Evolutionary conservation across 2,329 filamentous ascomycete species (phyloP).

Genomic region (Celoporthe dispersa): DNA sequence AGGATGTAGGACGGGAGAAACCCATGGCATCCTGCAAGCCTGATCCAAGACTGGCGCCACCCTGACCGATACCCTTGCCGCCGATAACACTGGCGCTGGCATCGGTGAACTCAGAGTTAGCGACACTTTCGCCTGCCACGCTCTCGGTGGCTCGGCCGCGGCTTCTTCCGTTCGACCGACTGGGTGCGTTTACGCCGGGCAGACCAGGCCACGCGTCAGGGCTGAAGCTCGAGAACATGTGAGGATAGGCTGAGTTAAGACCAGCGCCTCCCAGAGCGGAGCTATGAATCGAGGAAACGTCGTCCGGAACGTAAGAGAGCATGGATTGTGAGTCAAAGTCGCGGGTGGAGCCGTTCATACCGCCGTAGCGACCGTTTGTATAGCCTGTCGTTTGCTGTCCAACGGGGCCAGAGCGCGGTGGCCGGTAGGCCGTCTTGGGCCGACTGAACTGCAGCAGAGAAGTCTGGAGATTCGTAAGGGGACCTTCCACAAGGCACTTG

Average conservation of each 20-base stretch:
- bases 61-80: slow-evolving; percentile 76
- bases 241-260: slow-evolving; percentile 82
- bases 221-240: slow-evolving; percentile 93
- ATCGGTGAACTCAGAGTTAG: slow-evolving; percentile 88
- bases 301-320: slow-evolving; percentile 93
- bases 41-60: slow-evolving; percentile 82
- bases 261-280: slow-evolving; percentile 85
- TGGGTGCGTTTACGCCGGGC: slow-evolving; percentile 61
- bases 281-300: slow-evolving; percentile 94
- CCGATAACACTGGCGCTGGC: slow-evolving; percentile 77
- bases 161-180: slow-evolving; percentile 68
- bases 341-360: slow-evolving; percentile 45
- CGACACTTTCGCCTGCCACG: slow-evolving; percentile 88
- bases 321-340: slow-evolving; percentile 83
- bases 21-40: slow-evolving; percentile 78
- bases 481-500: slow-evolving; percentile 94
- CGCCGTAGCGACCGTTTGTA: slow-evolving; percentile 47
- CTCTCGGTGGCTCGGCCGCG: slow-evolving; percentile 74
- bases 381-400: slow-evolving; percentile 27
- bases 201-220: slow-evolving; percentile 87
- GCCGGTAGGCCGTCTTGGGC: slow-evolving; percentile 90
- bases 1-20: slow-evolving; percentile 63
- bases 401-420: slow-evolving; percentile 69
- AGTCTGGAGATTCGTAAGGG: slow-evolving; percentile 92
- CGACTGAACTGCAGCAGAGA: slow-evolving; percentile 94